Evolutionary conservation across 2,329 filamentous ascomycete genomes (phyloP).

Genomic region (Boeremia lycopersici): DNA sequence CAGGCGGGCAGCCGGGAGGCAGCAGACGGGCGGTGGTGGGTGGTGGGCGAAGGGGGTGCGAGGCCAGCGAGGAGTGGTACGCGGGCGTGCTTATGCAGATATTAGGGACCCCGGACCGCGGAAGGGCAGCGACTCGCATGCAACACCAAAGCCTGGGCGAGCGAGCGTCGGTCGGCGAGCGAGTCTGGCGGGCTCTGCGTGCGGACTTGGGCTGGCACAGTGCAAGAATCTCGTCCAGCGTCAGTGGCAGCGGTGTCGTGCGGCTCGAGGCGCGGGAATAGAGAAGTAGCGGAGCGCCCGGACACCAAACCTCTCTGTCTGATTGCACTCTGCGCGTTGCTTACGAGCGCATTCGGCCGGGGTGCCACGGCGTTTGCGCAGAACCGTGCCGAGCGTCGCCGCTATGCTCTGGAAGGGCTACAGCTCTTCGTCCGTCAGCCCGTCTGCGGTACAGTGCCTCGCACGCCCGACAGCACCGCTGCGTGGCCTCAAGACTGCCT

Average conservation of each 20-base stretch:
- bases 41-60: slow-evolving; percentile 19
- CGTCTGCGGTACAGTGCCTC: no score
- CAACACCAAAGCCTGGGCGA: slow-evolving; percentile 16
- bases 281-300: slow-evolving; percentile 13
- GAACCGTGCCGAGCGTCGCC: slow-evolving; percentile 11
- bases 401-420: neutral
- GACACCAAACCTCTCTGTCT: slow-evolving; percentile 7
- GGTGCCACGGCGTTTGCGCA: slow-evolving; percentile 14
- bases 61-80: slow-evolving; percentile 12
- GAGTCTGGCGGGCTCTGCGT: slow-evolving; percentile 6
- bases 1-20: slow-evolving; percentile 18
- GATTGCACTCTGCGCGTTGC: slow-evolving; percentile 13
- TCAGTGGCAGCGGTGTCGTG: slow-evolving; percentile 8
- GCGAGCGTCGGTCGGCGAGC: slow-evolving; percentile 16
- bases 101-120: slow-evolving; percentile 19
- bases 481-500: slow-evolving; percentile 11
- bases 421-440: neutral
- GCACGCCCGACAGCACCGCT: slow-evolving; percentile 6
- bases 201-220: neutral
- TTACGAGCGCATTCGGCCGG: slow-evolving; percentile 19
- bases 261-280: slow-evolving; percentile 9
- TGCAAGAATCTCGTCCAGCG: neutral
- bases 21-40: slow-evolving; percentile 17
- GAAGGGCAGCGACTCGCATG: slow-evolving; percentile 12
- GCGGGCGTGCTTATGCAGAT: slow-evolving; percentile 17